Base-by-base conservation (phyloP, 768 basidiomycete genomes). In the Hericium erinaceus region DNA sequence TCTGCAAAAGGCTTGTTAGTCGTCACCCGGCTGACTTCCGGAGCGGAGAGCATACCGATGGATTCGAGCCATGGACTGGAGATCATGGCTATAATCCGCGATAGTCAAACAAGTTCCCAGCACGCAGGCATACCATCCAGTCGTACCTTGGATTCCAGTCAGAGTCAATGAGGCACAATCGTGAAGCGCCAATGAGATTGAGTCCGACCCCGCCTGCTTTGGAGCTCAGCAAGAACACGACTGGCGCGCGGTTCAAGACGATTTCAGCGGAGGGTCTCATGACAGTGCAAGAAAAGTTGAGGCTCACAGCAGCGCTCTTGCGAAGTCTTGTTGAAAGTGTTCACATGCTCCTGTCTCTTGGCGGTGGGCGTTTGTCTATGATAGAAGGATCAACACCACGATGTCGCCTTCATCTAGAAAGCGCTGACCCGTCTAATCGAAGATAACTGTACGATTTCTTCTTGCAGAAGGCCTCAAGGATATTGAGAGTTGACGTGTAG, bases 11-110 rank as follows among this genome's bases (percentile, higher is more conserved):
- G 20, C 26, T 37, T 22, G 13, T 44, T 20, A 52, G 24, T 55
- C 51, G 58, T 59, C 54, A n/a, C 20, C 40, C 54, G 22, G 58
- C 54, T 18, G 58, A 39, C 46, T n/a, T 41, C 55, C 37, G 11
- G 44, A 51, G 33, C 10, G 28, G 40, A 49, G 39, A 38, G 58
- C 73, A 49, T 59, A 92, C 92, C 92, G 81, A 71, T 95, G 92
- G 67, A 95, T 95, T 52, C 95, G 83, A 54, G 94, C 95, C 95
- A 98, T 98, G 2, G 97, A 87, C 70, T 99, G 97, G 16, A 94
- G 70, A 72, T 99, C 97, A 64, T 89, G 89, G 64, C 89, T 92
- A 56, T 20, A 33, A 6, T 38, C 50, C 56, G 28, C 56, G 39
- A n/a, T 18, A 37, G 40, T 44, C 18, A 54, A 55, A 48, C 24